Percentiles rank a stretch among this genome's conserved stretches.
These are phyloP conservation scores for Oryza meyeriana DNA, from an alignment of 176 grass and related monocot species.

Conservation along the genomic window DNA sequence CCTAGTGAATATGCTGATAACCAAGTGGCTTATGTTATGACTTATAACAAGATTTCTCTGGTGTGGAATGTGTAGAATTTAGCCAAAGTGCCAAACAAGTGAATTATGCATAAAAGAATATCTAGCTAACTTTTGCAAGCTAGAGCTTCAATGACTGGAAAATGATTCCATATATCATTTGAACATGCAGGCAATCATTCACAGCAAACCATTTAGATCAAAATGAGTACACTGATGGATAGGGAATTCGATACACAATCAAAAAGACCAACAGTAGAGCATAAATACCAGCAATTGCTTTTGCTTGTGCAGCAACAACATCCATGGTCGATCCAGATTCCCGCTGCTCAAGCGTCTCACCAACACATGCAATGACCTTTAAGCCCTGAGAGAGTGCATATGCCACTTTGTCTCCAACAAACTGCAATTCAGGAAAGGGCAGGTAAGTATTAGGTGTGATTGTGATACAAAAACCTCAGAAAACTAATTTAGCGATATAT, in stretches of 20 bases:
- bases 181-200: background rate
- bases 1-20: background rate
- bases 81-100: background rate
- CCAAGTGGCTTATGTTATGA: background rate
- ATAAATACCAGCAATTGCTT: conserved; percentile 83
- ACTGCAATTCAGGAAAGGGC: conserved; percentile 37
- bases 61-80: background rate
- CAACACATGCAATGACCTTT: conserved; percentile 97
- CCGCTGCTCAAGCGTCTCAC: conserved; percentile 93
- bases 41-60: background rate
- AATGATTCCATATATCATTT: background rate
- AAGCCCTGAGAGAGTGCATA: conserved; percentile 87
- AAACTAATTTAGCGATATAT: background rate
- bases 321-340: conserved; percentile 84
- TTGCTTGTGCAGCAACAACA: conserved; percentile 90
- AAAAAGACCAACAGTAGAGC: background rate
- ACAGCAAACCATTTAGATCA: background rate
- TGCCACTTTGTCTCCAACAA: conserved; percentile 94
- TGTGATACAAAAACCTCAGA: background rate
- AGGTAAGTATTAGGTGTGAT: background rate
- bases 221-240: background rate
- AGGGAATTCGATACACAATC: background rate
- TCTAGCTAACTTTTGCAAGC: background rate
- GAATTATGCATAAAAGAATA: background rate
- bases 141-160: background rate